Conservation (phyloP, 106 monocot genomes). For the Dendrobium chrysotoxum region DNA sequence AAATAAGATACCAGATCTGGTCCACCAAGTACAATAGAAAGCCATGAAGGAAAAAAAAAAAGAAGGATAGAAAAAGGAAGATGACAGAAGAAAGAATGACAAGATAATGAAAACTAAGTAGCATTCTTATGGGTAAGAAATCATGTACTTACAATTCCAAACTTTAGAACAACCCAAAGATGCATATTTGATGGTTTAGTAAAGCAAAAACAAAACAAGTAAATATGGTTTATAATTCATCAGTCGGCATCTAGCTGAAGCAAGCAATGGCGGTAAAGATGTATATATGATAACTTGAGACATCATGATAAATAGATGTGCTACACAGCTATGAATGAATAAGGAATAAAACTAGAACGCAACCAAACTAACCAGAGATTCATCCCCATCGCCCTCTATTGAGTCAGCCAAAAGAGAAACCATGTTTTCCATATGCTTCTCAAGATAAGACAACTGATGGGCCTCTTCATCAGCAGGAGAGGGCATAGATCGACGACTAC, state of each 20-base stretch:
- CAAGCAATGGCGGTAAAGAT: neutral
- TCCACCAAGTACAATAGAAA: neutral
- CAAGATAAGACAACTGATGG: constrained; percentile 88
- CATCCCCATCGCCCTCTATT: constrained; percentile 62
- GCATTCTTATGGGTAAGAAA: too few relatives aligned
- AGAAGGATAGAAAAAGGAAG: neutral
- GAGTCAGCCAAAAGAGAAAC: constrained; percentile 68
- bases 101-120: neutral
- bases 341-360: neutral
- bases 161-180: neutral
- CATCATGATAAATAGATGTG: neutral
- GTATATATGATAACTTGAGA: neutral
- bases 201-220: neutral
- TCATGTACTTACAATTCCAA: neutral
- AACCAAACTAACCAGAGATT: constrained; percentile 64
- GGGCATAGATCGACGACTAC: constrained; percentile 86
- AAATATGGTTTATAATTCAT: neutral
- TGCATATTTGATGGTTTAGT: neutral
- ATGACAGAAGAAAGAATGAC: neutral
- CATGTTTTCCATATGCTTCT: constrained; percentile 87
- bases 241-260: neutral
- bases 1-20: neutral
- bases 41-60: neutral
- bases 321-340: neutral
- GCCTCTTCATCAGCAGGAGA: constrained; percentile 91